Conservation (phyloP, 2,329 filamentous ascomycete species). For the Zarea fungicola region DNA sequence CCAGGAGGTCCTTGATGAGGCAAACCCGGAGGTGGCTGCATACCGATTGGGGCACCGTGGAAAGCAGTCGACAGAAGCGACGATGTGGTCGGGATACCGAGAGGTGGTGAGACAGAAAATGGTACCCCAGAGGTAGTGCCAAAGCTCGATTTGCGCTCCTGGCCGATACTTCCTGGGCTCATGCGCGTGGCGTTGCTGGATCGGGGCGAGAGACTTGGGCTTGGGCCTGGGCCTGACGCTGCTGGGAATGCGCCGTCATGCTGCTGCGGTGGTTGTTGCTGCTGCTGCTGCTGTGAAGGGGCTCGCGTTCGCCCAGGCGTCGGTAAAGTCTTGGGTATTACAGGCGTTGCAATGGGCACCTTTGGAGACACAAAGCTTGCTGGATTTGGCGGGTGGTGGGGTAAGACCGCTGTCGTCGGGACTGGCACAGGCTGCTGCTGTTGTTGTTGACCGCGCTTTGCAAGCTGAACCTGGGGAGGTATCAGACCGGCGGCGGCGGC, state of each 20-base stretch:
- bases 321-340: constrained; percentile 63
- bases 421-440: constrained; percentile 27
- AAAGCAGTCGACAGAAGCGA: constrained; percentile 36
- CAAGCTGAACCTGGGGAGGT: constrained; percentile 6
- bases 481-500: constrained; percentile 38
- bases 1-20: constrained; percentile 37
- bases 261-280: constrained; percentile 79
- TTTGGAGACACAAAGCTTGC: constrained; percentile 70
- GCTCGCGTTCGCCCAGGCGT: constrained; percentile 74
- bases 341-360: constrained; percentile 72
- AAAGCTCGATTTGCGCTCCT: constrained; percentile 59
- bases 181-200: constrained; percentile 59
- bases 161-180: constrained; percentile 58
- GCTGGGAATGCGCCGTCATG: constrained; percentile 66
- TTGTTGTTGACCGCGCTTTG: constrained; percentile 34
- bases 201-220: constrained; percentile 56
- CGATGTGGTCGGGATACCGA: constrained; percentile 23
- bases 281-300: constrained; percentile 68
- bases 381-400: constrained; percentile 54
- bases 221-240: constrained; percentile 55
- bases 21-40: constrained; percentile 41
- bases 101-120: constrained; percentile 56
- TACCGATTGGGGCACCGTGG: constrained; percentile 49
- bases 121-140: constrained; percentile 24
- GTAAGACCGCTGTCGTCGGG: constrained; percentile 40